Percentiles rank a stretch among this genome's conserved stretches.
These are phyloP conservation scores for Eucommia ulmoides DNA, from an alignment of 257 asterid species.

Conservation along the genomic window DNA sequence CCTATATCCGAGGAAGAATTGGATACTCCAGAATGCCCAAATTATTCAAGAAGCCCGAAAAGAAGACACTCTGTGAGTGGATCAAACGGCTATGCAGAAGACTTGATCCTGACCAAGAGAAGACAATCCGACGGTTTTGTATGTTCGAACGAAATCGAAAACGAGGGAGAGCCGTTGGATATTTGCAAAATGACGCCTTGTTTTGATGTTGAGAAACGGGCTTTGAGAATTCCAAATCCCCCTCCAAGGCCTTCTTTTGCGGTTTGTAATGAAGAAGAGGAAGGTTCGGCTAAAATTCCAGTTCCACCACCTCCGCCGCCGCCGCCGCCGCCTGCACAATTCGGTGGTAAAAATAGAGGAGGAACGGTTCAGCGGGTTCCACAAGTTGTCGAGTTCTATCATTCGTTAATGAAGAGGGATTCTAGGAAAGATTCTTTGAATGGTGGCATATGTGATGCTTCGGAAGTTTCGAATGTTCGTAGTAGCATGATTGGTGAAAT, in stretches of 20 bases:
- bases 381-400: constrained; percentile 81
- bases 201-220: constrained; percentile 57
- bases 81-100: constrained; percentile 41
- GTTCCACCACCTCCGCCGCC: constrained; percentile 66
- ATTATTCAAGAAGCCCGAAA: constrained; percentile 28
- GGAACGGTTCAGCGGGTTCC: constrained; percentile 82
- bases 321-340: constrained; percentile 59
- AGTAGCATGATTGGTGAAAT: constrained; percentile 92
- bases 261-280: constrained; percentile 19
- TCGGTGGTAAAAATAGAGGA: constrained; percentile 20
- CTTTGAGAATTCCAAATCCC: constrained; percentile 69
- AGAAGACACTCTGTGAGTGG: constrained; percentile 87
- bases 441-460: constrained; percentile 47
- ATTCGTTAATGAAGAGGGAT: constrained; percentile 87
- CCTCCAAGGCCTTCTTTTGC: constrained; percentile 80
- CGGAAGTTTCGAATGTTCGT: constrained; percentile 65
- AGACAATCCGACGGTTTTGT: constrained; percentile 70
- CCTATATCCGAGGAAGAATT: constrained; percentile 65
- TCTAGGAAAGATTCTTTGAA: constrained; percentile 70
- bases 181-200: constrained; percentile 36
- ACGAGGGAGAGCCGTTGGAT: constrained; percentile 33
- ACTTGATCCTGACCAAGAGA: constrained; percentile 42
- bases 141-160: constrained; percentile 52
- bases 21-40: constrained; percentile 26
- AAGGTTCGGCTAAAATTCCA: constrained; percentile 18